A percentile compares a stretch with the other conserved stretches of the same genome.
phyloP scores from a whole-genome alignment of 805 yeast genomes.

The Hanseniaspora occidentalis region DNA sequence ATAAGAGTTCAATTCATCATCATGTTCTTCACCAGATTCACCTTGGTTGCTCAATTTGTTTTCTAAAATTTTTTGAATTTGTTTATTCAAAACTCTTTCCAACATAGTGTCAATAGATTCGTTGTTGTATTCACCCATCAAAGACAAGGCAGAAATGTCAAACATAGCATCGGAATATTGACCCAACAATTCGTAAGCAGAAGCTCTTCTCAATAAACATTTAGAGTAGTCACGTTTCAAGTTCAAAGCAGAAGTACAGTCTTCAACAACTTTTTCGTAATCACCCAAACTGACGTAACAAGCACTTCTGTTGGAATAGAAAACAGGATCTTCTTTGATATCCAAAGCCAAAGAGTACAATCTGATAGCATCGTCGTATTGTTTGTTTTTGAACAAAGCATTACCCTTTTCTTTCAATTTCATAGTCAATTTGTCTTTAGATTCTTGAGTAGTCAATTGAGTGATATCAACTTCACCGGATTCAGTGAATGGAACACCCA shows the following conservation, averaged over 20 bases:
- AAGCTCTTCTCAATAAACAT: conserved; percentile 86
- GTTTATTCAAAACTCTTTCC: conserved; percentile 73
- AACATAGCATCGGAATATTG: conserved; percentile 74
- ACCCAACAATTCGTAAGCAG: conserved; percentile 76
- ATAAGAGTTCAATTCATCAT: conserved; percentile 58
- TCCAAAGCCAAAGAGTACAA: conserved; percentile 69
- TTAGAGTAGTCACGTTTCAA: conserved; percentile 84
- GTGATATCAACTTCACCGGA: conserved; percentile 49
- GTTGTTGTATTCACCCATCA: conserved; percentile 73
- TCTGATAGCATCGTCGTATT: conserved; percentile 63
- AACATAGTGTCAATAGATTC: conserved; percentile 65
- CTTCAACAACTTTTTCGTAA: conserved; percentile 74
- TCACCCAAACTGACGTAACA: conserved; percentile 77
- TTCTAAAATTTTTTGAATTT: conserved; percentile 29
- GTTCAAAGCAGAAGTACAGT: conserved; percentile 74
- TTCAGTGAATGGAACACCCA: conserved; percentile 38
- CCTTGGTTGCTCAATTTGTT: no score
- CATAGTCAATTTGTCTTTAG: conserved; percentile 52
- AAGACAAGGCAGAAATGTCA: conserved; percentile 81
- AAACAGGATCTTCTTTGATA: conserved; percentile 73
- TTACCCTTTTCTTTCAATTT: conserved; percentile 88
- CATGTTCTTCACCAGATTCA: conserved; percentile 12
- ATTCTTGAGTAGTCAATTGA: conserved; percentile 31
- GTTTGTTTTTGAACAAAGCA: conserved; percentile 54
- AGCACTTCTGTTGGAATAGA: conserved; percentile 92